Evolutionary conservation across 2,329 filamentous ascomycete species (phyloP).

Genomic region (Fusarium newnesense): DNA sequence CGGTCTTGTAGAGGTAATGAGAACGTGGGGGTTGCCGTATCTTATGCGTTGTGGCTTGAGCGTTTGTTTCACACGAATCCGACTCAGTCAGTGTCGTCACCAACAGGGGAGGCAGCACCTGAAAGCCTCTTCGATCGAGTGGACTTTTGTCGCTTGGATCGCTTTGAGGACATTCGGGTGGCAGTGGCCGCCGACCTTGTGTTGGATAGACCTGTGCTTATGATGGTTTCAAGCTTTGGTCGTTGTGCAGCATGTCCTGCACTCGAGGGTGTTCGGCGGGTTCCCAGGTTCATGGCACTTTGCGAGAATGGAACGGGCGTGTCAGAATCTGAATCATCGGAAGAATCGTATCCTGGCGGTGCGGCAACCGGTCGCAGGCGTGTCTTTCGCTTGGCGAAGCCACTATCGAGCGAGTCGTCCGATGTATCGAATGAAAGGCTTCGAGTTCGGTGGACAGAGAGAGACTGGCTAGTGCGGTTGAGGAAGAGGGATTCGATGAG

Average conservation of each 20-base stretch:
- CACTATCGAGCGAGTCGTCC: conserved; percentile 48
- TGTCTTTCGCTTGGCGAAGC: conserved; percentile 43
- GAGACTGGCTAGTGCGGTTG: conserved; percentile 46
- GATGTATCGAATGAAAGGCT: conserved; percentile 53
- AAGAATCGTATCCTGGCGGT: conserved; percentile 47
- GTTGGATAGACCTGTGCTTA: conserved; percentile 50
- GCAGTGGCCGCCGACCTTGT: conserved; percentile 33
- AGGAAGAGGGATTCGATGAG: conserved; percentile 56
- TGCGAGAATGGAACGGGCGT: conserved; percentile 38
- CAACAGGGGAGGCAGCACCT: conserved; percentile 51
- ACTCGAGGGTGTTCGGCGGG: conserved; percentile 35
- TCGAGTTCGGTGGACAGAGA: conserved; percentile 48
- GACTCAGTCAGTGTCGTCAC: conserved; percentile 50
- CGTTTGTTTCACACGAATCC: conserved; percentile 18
- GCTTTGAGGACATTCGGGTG: conserved; percentile 45
- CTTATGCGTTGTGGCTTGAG: conserved; percentile 18
- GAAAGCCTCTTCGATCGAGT: conserved; percentile 45
- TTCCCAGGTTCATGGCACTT: conserved; percentile 40
- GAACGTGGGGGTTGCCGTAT: conserved; percentile 17
- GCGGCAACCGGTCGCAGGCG: conserved; percentile 45
- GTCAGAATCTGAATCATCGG: conserved; percentile 49
- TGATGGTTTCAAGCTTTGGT: conserved; percentile 59
- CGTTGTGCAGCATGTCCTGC: conserved; percentile 52
- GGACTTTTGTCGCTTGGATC: conserved; percentile 45
- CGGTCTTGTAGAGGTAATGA: conserved; percentile 20